These are phyloP conservation scores for Paracoccidioides brasiliensis DNA, from an alignment of 2,329 filamentous ascomycete genomes.

Conservation along the genomic window DNA sequence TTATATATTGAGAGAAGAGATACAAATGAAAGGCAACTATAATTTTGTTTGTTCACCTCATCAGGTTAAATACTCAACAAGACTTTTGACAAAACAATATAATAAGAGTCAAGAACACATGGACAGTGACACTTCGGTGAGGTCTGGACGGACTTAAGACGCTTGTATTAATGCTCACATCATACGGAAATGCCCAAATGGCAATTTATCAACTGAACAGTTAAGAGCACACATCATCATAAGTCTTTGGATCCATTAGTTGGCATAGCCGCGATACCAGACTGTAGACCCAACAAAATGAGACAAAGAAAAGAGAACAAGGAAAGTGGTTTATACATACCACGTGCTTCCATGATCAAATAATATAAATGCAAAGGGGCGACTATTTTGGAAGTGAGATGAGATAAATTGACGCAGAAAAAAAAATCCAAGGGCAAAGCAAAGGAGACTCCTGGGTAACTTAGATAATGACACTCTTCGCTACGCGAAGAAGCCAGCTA, in stretches of 20 bases:
- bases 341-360: background rate
- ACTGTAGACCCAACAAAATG: background rate
- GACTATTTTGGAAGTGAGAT: background rate
- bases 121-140: too few species aligned
- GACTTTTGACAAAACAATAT: too few species aligned
- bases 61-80: too few species aligned
- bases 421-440: background rate
- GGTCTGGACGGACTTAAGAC: too few species aligned
- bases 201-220: background rate
- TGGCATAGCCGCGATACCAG: background rate
- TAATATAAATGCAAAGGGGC: background rate
- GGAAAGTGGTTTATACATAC: background rate
- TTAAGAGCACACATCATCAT: background rate
- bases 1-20: too few species aligned
- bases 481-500: slow-evolving; percentile 44
- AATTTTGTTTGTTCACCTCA: too few species aligned
- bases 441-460: background rate
- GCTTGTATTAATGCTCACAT: too few species aligned
- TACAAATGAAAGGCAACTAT: too few species aligned
- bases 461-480: slow-evolving; percentile 23
- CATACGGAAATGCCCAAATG: background rate
- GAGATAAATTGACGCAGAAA: too few species aligned
- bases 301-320: background rate
- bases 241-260: background rate
- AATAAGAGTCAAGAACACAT: too few species aligned